Evolutionary conservation across 2,329 filamentous ascomycete species (phyloP), one percentile per base, ranked within the genome.

Genomic region (Ceratocystis variospora): DNA sequence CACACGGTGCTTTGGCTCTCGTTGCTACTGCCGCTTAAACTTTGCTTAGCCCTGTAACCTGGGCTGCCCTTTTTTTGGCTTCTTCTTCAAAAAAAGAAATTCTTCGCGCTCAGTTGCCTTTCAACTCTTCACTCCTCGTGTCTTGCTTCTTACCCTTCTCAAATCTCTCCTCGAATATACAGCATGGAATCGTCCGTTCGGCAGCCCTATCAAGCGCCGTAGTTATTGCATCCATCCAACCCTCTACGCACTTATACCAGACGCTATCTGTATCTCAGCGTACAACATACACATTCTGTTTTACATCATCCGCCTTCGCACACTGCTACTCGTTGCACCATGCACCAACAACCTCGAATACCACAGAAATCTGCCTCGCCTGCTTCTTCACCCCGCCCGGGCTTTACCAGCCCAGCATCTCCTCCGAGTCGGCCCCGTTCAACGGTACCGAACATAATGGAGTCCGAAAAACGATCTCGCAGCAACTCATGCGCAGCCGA

Each of bases 321-420:
- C 22, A 19, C 33, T 44, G n/a, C 17, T 15, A 5, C 22, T 17
- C 64, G 55, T 31, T 46, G 55, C 69, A 71, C 62, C 63, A 96
- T 96, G 92, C 91, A 96, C 83, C 92, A 96, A 78, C 89, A 92
- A 77, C 87, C 89, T 71, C 86, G 92, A 72, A 83, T 86, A 69
- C 83, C 87, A 70, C 87, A 88, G 70, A 82, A 86, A 75, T 82
- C 85, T 72, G 82, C 87, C 69, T 90, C 89, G 69, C 86, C 90
- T 69, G 86, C 87, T 71, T 87, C 64, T 45, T 55, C 59, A 41
- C 59, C 44, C 19, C 61, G 12, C 41, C 59, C 61, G 50, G 48
- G 44, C 22, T 65, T 44, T 46, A 12, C 55, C 28, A 59, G 31
- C 55, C 61, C 61, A 50, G 53, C 17, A 28, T 41, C 65, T 15